Conservation (phyloP, 2,329 filamentous ascomycete species). For the Venturia nashicola region DNA sequence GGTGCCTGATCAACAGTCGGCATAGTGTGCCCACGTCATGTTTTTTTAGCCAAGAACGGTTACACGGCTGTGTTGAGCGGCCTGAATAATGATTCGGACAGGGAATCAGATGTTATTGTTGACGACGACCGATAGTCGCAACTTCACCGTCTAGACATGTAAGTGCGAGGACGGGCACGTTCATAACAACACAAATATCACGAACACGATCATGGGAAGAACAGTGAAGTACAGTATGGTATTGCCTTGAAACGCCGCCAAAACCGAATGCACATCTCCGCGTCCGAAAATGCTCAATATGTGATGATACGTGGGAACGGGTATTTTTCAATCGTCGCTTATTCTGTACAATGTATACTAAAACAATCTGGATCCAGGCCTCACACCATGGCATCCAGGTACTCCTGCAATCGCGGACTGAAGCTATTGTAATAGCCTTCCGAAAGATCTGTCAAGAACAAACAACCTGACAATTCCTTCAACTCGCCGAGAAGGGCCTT, state of each 20-base stretch:
- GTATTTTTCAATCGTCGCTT: background rate
- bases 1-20: background rate
- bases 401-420: constrained; percentile 9
- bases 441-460: constrained; percentile 9
- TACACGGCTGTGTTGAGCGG: background rate
- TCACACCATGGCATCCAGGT: constrained; percentile 7
- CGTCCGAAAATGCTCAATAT: background rate
- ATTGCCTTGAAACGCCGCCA: background rate
- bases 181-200: background rate
- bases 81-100: background rate
- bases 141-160: too few species aligned
- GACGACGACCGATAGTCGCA: background rate
- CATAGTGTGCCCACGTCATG: background rate
- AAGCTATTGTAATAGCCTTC: constrained; percentile 7
- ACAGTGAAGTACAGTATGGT: background rate
- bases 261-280: background rate
- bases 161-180: too few species aligned
- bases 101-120: background rate
- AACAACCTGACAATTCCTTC: constrained; percentile 4
- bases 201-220: background rate
- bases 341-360: background rate
- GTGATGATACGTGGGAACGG: background rate
- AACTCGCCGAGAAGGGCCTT: constrained; percentile 5
- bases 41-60: background rate
- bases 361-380: background rate